Percentiles rank a stretch among this genome's conserved stretches.
Conservation (phyloP, 495 filamentous ascomycete species). For the Penicillium bovifimosum region DNA sequence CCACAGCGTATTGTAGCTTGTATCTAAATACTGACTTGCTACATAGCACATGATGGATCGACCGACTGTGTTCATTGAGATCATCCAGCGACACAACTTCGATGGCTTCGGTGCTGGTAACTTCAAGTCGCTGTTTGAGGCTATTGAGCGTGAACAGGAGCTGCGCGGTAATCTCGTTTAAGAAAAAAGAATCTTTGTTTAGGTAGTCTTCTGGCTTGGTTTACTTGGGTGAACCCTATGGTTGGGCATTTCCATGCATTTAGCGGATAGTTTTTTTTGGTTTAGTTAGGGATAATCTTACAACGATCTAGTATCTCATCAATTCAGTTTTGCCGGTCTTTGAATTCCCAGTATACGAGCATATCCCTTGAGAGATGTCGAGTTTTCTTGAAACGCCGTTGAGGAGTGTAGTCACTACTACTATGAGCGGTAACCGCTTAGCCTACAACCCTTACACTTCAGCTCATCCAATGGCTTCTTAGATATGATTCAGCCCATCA, state of each 20-base stretch:
- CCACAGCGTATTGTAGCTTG: neutral
- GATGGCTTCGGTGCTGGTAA: slow-evolving; percentile 90
- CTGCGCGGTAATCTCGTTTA: slow-evolving; percentile 67
- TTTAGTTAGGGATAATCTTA: neutral
- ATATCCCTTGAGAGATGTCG: neutral
- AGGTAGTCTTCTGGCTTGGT: neutral
- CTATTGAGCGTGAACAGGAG: slow-evolving; percentile 84
- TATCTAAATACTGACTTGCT: slow-evolving; percentile 14
- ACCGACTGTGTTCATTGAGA: slow-evolving; percentile 90
- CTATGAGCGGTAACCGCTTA: too few species aligned
- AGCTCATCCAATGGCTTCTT: too few species aligned
- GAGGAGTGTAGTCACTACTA: too few species aligned
- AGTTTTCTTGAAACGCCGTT: too few species aligned
- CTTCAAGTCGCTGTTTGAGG: slow-evolving; percentile 89
- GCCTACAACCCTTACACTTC: too few species aligned
- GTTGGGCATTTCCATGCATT: neutral
- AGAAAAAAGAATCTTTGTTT: neutral
- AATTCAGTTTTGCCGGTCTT: neutral
- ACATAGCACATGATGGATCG: slow-evolving; percentile 78
- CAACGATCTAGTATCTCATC: neutral
- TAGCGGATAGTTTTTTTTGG: neutral
- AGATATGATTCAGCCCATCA: too few species aligned
- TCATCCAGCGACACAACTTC: slow-evolving; percentile 85
- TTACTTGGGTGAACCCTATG: neutral
- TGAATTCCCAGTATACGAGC: neutral